Base-by-base conservation (phyloP, 345 rosid species). In the Iberis pinnata region DNA sequence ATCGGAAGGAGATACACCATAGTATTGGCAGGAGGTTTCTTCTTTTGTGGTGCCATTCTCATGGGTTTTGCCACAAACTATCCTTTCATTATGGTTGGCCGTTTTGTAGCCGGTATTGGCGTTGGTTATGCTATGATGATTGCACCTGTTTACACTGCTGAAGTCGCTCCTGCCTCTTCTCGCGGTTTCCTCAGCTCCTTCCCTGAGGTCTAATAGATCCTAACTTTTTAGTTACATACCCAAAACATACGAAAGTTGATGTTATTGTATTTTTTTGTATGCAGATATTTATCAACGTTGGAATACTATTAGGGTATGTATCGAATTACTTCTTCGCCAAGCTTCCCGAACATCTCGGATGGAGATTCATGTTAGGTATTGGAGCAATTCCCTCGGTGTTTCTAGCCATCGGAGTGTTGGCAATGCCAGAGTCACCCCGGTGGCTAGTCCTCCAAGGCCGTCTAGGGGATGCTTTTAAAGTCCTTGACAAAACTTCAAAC, bases 381-480 rank as follows among this genome's bases (percentile, higher is more conserved):
- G 84, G 83, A 5, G 86, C 79, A 0, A 10, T 80, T 4, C 95
- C 95, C 0, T 64, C 86, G 0, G 9, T 76, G 1, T 18, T 56
- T 0, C 64, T 83, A 27, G 88, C 75, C 9, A 6, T 77, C 2
- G 80, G 82, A 5, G 86, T 80, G 17, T 38, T 79, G 57, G 62
- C 57, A 16, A 78, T 80, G 86, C 90, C 90, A 0, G 90, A 86
- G 70, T 83, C 95, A 12, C 95, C 95, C 4, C 63, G 80, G 42
- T 86, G 88, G 90, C 80, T 83, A 0, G 81, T 79, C n/a, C 67
- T 76, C 68, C 63, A 79, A 42, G 78, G 82, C 39, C 66, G 70
- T 52, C 56, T 66, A 0, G 77, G 61, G 1, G 84, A 80, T 44
- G 90, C 88, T 9, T 73, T 64, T 59, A 33, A 62, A 42, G 88